phyloP scores from a whole-genome alignment of 345 rosid genomes.

The Angophora floribunda region DNA sequence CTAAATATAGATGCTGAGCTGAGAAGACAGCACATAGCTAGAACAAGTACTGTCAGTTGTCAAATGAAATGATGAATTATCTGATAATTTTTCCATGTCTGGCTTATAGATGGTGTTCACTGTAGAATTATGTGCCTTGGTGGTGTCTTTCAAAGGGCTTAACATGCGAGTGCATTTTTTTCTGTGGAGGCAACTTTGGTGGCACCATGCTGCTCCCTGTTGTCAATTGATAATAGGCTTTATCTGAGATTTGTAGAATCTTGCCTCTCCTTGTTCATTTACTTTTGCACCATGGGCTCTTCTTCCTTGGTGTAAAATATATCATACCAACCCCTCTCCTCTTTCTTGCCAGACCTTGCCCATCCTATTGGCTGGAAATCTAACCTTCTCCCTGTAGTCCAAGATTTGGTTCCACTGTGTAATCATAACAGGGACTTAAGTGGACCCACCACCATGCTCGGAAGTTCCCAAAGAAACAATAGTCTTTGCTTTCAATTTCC shows the following conservation, averaged over 20 bases:
- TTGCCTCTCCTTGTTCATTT: background rate
- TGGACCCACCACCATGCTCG: background rate
- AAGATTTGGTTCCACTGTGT: background rate
- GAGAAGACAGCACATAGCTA: background rate
- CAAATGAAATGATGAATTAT: background rate
- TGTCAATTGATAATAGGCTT: background rate
- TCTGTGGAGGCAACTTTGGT: background rate
- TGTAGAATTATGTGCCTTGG: background rate
- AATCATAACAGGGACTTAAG: background rate
- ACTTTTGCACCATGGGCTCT: background rate
- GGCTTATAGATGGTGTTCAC: background rate
- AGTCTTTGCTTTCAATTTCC: background rate
- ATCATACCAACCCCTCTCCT: background rate
- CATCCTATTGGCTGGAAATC: background rate
- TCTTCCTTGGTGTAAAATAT: background rate
- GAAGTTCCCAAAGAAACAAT: background rate
- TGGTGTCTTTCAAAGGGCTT: background rate
- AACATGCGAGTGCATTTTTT: background rate
- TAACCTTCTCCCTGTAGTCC: background rate
- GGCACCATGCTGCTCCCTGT: background rate
- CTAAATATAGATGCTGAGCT: background rate
- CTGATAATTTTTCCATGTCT: background rate
- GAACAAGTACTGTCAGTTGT: accelerated
- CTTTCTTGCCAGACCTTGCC: background rate
- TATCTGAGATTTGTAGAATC: background rate